phyloP scores from a whole-genome alignment of 495 filamentous ascomycete species.

The Patellaria atrata region DNA sequence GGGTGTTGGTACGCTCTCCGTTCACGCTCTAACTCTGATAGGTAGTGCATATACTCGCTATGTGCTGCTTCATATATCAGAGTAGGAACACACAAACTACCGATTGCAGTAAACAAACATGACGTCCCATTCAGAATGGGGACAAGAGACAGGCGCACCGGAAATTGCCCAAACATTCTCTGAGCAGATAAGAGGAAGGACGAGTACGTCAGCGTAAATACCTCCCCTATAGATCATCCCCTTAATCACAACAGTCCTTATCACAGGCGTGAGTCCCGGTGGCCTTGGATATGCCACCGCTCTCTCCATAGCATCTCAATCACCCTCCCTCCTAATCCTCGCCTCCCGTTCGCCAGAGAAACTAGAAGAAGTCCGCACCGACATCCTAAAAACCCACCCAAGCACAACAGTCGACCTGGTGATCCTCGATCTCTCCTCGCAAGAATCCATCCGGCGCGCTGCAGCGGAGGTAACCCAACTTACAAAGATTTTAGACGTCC shows the following conservation, averaged over 20 bases:
- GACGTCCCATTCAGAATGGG: constrained; percentile 18
- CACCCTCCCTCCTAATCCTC: constrained; percentile 36
- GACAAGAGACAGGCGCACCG: constrained; percentile 16
- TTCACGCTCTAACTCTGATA: too few relatives aligned
- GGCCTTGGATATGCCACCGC: constrained; percentile 40
- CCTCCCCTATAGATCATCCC: neutral
- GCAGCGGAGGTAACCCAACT: constrained; percentile 28
- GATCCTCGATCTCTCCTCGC: constrained; percentile 34
- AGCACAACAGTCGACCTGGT: constrained; percentile 27
- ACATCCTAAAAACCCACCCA: constrained; percentile 27
- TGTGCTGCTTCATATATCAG: too few relatives aligned
- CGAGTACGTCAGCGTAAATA: neutral
- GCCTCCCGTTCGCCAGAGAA: constrained; percentile 38
- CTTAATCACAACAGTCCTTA: constrained; percentile 8
- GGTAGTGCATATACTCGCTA: too few relatives aligned
- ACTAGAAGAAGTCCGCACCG: constrained; percentile 32
- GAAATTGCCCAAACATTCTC: constrained; percentile 7
- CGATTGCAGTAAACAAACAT: constrained; percentile 1
- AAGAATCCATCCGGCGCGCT: constrained; percentile 30
- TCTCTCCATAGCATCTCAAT: constrained; percentile 38
- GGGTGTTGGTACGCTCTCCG: too few relatives aligned
- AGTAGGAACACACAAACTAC: too few relatives aligned
- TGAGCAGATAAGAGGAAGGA: neutral
- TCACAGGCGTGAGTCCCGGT: constrained; percentile 34
- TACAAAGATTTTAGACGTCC: constrained; percentile 18